Conservation (phyloP, 495 filamentous ascomycete species). For the Aspergillus baeticus region DNA sequence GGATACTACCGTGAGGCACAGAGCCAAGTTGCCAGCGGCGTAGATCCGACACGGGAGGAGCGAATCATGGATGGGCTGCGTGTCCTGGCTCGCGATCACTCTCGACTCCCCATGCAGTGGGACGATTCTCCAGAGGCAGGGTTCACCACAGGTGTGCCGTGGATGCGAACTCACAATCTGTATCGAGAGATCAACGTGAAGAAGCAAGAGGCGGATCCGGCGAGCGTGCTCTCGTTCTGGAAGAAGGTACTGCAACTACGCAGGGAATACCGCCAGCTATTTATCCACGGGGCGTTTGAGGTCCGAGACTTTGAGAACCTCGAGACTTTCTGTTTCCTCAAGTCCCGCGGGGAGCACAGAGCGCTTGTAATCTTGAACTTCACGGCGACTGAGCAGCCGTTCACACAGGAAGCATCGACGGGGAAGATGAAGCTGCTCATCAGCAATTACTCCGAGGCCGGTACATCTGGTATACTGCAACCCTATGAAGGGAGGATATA, state of each 20-base stretch:
- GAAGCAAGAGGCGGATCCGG: conserved; percentile 32
- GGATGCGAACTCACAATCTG: conserved; percentile 53
- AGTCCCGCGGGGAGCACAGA: conserved; percentile 10
- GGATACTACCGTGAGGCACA: conserved; percentile 48
- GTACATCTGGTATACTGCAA: not conserved
- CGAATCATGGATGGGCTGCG: conserved; percentile 23
- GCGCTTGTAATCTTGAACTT: conserved; percentile 28
- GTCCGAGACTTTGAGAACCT: conserved; percentile 36
- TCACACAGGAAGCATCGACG: not conserved
- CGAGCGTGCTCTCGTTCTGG: conserved; percentile 48
- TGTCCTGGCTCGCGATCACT: conserved; percentile 41
- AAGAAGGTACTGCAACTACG: conserved; percentile 39
- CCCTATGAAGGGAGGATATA: conserved; percentile 27
- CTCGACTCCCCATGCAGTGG: conserved; percentile 62
- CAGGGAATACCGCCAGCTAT: conserved; percentile 47
- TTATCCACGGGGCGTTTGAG: conserved; percentile 55
- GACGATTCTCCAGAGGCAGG: conserved; percentile 44
- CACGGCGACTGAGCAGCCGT: conserved; percentile 14
- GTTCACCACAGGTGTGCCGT: conserved; percentile 37
- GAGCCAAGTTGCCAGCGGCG: not conserved
- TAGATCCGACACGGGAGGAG: conserved; percentile 16
- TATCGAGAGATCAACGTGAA: conserved; percentile 44
- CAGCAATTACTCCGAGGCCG: conserved; percentile 12
- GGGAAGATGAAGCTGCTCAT: conserved; percentile 19
- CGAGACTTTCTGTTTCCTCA: conserved; percentile 30